phyloP scores from a whole-genome alignment of 306 rosid genomes.

The Phaseolus lunatus region DNA sequence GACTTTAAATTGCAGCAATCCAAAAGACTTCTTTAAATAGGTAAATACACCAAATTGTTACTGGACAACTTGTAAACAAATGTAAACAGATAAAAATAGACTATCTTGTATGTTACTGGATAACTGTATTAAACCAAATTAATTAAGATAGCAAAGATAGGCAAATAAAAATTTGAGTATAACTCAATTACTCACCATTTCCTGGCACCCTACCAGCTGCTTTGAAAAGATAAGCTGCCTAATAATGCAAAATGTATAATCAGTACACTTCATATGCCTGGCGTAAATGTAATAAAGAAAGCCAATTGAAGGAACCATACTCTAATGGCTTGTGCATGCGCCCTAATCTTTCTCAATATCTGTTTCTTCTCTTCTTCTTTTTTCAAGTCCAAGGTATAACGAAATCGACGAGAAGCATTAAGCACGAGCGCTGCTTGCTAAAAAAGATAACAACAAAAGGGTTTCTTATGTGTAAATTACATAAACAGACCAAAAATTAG shows the following conservation, averaged over 20 bases:
- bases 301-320: constrained; percentile 51
- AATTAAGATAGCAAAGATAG: constrained; percentile 5
- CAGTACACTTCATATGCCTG: constrained; percentile 30
- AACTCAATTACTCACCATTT: constrained; percentile 61
- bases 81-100: neutral
- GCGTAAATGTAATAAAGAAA: constrained; percentile 29
- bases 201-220: constrained; percentile 46
- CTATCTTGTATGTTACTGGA: neutral
- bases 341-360: constrained; percentile 75
- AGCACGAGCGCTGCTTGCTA: constrained; percentile 99
- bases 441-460: constrained; percentile 12
- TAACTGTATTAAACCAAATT: constrained; percentile 7
- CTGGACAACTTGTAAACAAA: too few species aligned
- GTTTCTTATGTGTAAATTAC: constrained; percentile 12
- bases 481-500: constrained; percentile 11
- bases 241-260: constrained; percentile 40
- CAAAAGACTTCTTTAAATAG: too few species aligned
- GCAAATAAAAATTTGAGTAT: constrained; percentile 29
- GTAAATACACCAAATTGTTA: neutral
- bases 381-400: constrained; percentile 96
- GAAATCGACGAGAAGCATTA: constrained; percentile 99
- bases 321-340: constrained; percentile 85
- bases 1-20: too few species aligned
- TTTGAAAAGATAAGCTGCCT: constrained; percentile 91
- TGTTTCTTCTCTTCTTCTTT: constrained; percentile 84